Percentiles rank a stretch among this genome's conserved stretches.
phyloP scores from a whole-genome alignment of 768 basidiomycete genomes.

The Serendipita sp. region DNA sequence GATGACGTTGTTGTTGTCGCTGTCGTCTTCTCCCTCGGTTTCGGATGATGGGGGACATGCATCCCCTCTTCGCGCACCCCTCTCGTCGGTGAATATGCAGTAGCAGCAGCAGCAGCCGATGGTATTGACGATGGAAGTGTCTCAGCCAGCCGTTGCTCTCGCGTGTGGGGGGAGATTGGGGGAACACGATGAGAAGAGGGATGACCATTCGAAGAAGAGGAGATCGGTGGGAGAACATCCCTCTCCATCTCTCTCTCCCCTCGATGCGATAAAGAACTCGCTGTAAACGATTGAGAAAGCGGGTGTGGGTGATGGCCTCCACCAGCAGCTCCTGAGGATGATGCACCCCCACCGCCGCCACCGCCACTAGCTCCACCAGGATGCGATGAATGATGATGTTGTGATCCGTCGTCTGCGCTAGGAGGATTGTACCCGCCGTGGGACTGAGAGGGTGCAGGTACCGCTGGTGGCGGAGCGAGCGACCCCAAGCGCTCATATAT shows the following conservation, averaged over 20 bases:
- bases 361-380: not conserved
- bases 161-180: not conserved
- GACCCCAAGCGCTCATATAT: not conserved
- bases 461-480: not conserved
- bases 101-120: not conserved
- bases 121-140: not conserved
- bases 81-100: not conserved
- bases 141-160: not conserved
- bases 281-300: slow-evolving; percentile 3
- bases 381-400: not conserved
- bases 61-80: not conserved
- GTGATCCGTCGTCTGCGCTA: not conserved
- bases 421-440: not conserved
- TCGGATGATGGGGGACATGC: not conserved
- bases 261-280: not conserved
- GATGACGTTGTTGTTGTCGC: too few species aligned
- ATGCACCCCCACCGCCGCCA: not conserved
- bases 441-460: not conserved
- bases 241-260: not conserved
- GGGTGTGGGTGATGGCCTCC: slow-evolving; percentile 2
- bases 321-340: not conserved
- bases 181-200: not conserved
- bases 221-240: too few species aligned
- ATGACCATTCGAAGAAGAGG: not conserved
- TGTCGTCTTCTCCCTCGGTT: not conserved